These are phyloP conservation scores for Plectosphaerella sp. DNA, from an alignment of 2,329 filamentous ascomycete genomes.

Conservation along the genomic window DNA sequence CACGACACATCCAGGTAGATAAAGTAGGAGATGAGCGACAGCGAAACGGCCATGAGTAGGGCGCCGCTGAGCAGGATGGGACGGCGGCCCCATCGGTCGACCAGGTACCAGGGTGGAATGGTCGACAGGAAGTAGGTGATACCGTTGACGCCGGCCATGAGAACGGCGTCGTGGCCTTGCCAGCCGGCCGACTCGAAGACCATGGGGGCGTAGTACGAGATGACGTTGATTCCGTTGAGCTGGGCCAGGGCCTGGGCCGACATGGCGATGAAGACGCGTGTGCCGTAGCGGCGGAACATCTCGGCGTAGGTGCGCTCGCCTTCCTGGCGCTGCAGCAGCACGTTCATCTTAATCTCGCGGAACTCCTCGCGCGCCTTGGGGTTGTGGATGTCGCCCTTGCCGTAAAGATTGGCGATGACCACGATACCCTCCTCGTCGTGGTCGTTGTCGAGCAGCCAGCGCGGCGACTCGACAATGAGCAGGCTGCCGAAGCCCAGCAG, in stretches of 20 bases:
- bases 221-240: constrained; percentile 98
- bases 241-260: constrained; percentile 94
- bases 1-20: constrained; percentile 76
- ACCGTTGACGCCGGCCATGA: constrained; percentile 97
- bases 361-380: constrained; percentile 91
- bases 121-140: constrained; percentile 87
- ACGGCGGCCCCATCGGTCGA: constrained; percentile 86
- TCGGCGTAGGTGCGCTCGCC: constrained; percentile 87
- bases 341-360: constrained; percentile 98
- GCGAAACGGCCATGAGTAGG: constrained; percentile 79
- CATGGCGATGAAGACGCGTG: constrained; percentile 97
- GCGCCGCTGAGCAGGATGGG: constrained; percentile 88
- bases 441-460: constrained; percentile 96
- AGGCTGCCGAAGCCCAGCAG: constrained; percentile 82
- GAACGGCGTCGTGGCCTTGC: constrained; percentile 81
- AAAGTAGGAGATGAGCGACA: constrained; percentile 92
- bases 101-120: constrained; percentile 94
- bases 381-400: constrained; percentile 92
- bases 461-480: constrained; percentile 92
- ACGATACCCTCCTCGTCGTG: constrained; percentile 98
- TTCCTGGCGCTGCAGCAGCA: constrained; percentile 88
- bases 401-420: constrained; percentile 96
- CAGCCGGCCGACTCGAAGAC: constrained; percentile 98
- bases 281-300: constrained; percentile 92
- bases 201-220: constrained; percentile 95